Evolutionary conservation across 176 grass and related monocot species (phyloP).

Genomic region (Dendrocalamus sinicus): DNA sequence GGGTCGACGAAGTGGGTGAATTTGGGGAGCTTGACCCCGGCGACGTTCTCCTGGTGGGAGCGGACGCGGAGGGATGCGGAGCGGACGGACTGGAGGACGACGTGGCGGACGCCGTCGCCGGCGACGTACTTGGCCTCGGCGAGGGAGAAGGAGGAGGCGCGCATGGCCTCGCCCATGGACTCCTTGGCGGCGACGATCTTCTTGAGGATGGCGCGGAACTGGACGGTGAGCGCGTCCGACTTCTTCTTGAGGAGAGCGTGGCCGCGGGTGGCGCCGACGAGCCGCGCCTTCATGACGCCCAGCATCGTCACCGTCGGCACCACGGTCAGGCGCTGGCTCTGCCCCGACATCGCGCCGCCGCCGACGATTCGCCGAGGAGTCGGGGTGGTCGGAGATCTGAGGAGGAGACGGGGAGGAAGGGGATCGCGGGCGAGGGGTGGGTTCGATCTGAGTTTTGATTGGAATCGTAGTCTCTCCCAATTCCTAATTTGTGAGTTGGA

Average conservation of each 20-base stretch:
- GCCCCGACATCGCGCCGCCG: conserved; percentile 65
- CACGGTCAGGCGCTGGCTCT: conserved; percentile 69
- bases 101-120: conserved; percentile 76
- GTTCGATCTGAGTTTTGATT: not conserved
- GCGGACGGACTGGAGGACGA: conserved; percentile 82
- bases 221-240: conserved; percentile 84
- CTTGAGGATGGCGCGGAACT: conserved; percentile 85
- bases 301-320: conserved; percentile 93
- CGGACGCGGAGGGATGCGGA: conserved; percentile 76
- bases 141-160: conserved; percentile 85
- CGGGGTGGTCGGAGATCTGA: conserved; percentile 14
- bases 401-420: not conserved
- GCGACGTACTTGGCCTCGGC: conserved; percentile 88
- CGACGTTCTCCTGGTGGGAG: conserved; percentile 90
- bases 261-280: conserved; percentile 78
- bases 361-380: not conserved
- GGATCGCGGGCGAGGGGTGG: not conserved
- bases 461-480: too few species aligned
- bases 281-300: conserved; percentile 77
- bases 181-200: conserved; percentile 91
- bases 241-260: conserved; percentile 98
- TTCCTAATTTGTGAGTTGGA: not conserved
- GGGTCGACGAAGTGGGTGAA: conserved; percentile 85
- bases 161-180: conserved; percentile 88
- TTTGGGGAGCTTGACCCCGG: conserved; percentile 82